A percentile compares a stretch with the other conserved stretches of the same genome.
phyloP scores from a whole-genome alignment of 164 flowering plant species.

The Brasenia schreberi region DNA sequence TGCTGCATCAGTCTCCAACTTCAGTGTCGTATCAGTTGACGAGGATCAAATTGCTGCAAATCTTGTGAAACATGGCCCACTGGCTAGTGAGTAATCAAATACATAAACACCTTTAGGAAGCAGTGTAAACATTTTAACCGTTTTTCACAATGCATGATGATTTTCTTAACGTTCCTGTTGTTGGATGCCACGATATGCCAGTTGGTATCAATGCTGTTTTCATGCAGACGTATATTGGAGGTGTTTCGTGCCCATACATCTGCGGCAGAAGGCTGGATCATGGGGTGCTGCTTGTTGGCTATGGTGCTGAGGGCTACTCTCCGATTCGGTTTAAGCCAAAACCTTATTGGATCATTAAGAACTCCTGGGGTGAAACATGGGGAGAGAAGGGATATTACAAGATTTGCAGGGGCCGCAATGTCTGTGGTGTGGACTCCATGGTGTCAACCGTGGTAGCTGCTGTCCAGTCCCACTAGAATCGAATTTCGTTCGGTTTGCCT shows the following conservation, averaged over 20 bases:
- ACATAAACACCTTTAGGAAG: not conserved
- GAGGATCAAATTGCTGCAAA: constrained; percentile 97
- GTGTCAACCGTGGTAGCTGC: constrained; percentile 71
- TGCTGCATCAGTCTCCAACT: constrained; percentile 76
- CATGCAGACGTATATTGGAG: constrained; percentile 87
- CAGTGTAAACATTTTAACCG: not conserved
- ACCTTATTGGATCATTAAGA: constrained; percentile 93
- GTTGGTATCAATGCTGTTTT: constrained; percentile 90
- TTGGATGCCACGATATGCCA: constrained; percentile 18
- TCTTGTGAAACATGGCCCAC: constrained; percentile 89
- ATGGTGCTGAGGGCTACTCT: constrained; percentile 62
- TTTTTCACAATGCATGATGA: not conserved
- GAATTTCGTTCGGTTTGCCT: not conserved
- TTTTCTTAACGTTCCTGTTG: not conserved
- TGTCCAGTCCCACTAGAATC: constrained; percentile 4
- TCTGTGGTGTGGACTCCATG: constrained; percentile 92
- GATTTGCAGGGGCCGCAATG: constrained; percentile 78
- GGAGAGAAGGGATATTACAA: constrained; percentile 90
- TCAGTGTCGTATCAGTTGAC: constrained; percentile 82
- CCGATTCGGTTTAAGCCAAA: constrained; percentile 66
- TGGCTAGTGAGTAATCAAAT: constrained; percentile 41
- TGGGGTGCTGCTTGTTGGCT: constrained; percentile 84
- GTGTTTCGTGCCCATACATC: constrained; percentile 88
- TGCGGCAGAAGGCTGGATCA: constrained; percentile 62
- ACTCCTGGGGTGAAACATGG: constrained; percentile 93